Evolutionary conservation across 345 rosid genomes (phyloP).

Genomic region (Eucalyptus erythrocorys): DNA sequence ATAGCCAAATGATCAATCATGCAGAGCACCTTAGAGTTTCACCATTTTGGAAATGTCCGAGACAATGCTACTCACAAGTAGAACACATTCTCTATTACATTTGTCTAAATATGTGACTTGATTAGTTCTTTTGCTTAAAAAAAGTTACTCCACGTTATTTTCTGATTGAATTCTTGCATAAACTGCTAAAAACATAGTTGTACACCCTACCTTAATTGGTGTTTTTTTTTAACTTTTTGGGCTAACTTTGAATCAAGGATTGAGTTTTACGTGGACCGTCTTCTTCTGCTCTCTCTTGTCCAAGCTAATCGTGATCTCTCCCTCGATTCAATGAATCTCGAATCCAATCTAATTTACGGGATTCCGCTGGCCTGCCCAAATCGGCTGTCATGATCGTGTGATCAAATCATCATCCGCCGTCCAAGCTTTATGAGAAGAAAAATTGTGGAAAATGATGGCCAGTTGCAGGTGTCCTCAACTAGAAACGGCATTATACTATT

Average conservation of each 20-base stretch:
- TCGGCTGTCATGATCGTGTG: background rate
- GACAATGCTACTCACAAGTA: background rate
- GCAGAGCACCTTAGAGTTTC: background rate
- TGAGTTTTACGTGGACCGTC: background rate
- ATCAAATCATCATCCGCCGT: background rate
- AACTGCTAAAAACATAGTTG: background rate
- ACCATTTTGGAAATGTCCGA: background rate
- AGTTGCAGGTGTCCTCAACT: background rate
- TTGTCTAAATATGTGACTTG: background rate
- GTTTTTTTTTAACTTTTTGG: background rate
- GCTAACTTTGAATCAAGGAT: background rate
- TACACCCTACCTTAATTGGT: background rate
- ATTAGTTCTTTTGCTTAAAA: background rate
- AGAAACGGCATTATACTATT: background rate
- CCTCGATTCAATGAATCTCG: background rate
- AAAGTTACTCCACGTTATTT: background rate
- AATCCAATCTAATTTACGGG: background rate
- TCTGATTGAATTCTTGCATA: background rate
- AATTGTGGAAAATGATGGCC: background rate
- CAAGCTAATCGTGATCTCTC: background rate
- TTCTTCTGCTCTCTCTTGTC: background rate
- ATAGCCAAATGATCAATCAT: background rate
- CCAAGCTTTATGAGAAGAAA: background rate
- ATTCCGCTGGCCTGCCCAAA: background rate
- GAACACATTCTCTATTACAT: background rate